Base-by-base conservation (phyloP, 2,329 filamentous ascomycete genomes). In the Cordyceps pruinosa region DNA sequence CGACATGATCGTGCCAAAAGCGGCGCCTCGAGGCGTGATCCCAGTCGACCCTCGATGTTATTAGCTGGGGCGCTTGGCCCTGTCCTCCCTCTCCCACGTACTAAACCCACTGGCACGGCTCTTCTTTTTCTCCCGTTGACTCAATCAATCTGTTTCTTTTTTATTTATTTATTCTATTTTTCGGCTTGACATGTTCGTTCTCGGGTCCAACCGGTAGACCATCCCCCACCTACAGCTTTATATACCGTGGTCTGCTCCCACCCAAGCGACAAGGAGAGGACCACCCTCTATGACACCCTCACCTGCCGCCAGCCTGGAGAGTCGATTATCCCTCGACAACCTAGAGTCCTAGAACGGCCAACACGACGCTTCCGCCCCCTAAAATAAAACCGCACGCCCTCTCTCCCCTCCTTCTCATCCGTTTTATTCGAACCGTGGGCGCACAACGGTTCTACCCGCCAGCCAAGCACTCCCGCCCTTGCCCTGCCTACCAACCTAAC, bases 1-100 rank as follows among this genome's bases (percentile, higher is more conserved):
- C 57, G 51, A 35, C 57, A 58, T 58, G 57, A 58, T 58, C 57
- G 50, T 58, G 57, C 57, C 57, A 58, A 49, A 55, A 45, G 45
- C 44, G 39, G 51, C 25, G n/a, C 25, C 15, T 46, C 21, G 10
- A 46, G 39, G 41, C 26, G 47, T 47, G 34, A 54, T 54, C n/a
- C 37, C 34, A n/a, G 25, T 35, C 25, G n/a, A n/a, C 45, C 44
- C 34, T 35, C 17, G 25, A 13, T 37, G n/a, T 37, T 37, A 37
- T 37, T 37, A 45, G 19, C 21, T 54, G 25, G 30, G 51, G n/a
- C 34, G 49, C 39, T 42, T 39, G 48, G 34, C 48, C 23, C 35
- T 8, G 15, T 32, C 19, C n/a, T 21, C 13, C 32, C 47, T n/a
- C 34, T 17, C 41, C 50, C 50, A 53, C 50, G 25, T 44, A 34